phyloP scores from a whole-genome alignment of 2,329 filamentous ascomycete species.

The Botryotinia narcissicola region DNA sequence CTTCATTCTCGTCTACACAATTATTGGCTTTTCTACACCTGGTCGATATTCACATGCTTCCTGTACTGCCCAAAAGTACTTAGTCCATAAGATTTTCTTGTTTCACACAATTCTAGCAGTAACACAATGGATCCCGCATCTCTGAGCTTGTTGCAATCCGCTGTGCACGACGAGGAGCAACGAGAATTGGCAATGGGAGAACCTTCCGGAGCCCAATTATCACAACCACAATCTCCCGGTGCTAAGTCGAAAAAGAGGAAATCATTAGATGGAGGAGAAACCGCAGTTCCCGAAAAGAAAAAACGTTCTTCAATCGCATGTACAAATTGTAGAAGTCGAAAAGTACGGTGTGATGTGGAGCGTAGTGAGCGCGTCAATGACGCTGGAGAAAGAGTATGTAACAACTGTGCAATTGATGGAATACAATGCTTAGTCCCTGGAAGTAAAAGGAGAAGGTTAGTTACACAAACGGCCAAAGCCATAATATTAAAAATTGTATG shows the following conservation, averaged over 20 bases:
- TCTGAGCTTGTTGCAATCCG: constrained; percentile 20
- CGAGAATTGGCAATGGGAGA: constrained; percentile 4
- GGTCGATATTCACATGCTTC: constrained; percentile 7
- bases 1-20: constrained; percentile 13
- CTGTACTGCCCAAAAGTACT: neutral
- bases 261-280: constrained; percentile 31
- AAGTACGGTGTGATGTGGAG: constrained; percentile 91
- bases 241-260: constrained; percentile 29
- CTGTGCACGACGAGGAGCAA: constrained; percentile 2
- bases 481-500: too few species aligned
- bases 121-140: constrained; percentile 3
- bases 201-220: neutral
- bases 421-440: constrained; percentile 54
- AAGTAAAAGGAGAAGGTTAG: constrained; percentile 65
- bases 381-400: constrained; percentile 35
- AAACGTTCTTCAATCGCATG: constrained; percentile 88
- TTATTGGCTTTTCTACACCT: neutral
- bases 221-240: neutral
- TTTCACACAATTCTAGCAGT: neutral
- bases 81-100: neutral
- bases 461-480: neutral
- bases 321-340: constrained; percentile 81
- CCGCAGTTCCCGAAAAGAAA: constrained; percentile 62
- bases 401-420: constrained; percentile 44
- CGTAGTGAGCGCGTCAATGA: constrained; percentile 51